Evolutionary conservation across 345 rosid genomes (phyloP).

Genomic region (Brassica rapa): DNA sequence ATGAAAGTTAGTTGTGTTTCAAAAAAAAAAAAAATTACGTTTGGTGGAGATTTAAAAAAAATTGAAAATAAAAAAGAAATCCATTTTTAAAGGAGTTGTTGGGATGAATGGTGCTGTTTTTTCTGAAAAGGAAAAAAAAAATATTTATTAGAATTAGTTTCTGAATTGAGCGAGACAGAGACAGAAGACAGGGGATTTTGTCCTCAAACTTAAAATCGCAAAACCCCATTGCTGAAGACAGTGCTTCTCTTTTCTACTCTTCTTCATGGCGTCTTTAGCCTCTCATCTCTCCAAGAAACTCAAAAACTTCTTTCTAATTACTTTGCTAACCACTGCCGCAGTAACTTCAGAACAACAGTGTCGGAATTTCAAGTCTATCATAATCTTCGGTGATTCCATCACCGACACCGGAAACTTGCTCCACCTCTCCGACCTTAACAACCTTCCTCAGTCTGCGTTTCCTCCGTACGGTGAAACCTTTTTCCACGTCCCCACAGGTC

Average conservation of each 20-base stretch:
- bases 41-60: neutral
- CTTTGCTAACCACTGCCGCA: neutral
- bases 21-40: too few species aligned
- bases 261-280: constrained; percentile 11
- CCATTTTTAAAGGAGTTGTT: neutral
- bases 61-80: neutral
- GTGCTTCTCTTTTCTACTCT: neutral
- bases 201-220: constrained; percentile 8
- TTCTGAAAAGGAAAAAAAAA: neutral
- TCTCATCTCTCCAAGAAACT: constrained; percentile 19
- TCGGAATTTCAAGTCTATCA: constrained; percentile 37
- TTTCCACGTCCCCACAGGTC: constrained; percentile 52
- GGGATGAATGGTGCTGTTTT: neutral
- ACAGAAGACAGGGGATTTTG: neutral
- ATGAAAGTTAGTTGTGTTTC: too few species aligned
- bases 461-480: constrained; percentile 54
- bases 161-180: neutral
- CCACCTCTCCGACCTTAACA: constrained; percentile 12
- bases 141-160: neutral
- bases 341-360: constrained; percentile 8
- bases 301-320: constrained; percentile 1
- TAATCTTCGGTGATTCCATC: constrained; percentile 63
- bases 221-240: neutral
- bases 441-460: constrained; percentile 30
- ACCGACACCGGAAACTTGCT: constrained; percentile 58